These are phyloP conservation scores for Neonectria neomacrospora DNA, from an alignment of 2,329 filamentous ascomycete species.

Conservation along the genomic window DNA sequence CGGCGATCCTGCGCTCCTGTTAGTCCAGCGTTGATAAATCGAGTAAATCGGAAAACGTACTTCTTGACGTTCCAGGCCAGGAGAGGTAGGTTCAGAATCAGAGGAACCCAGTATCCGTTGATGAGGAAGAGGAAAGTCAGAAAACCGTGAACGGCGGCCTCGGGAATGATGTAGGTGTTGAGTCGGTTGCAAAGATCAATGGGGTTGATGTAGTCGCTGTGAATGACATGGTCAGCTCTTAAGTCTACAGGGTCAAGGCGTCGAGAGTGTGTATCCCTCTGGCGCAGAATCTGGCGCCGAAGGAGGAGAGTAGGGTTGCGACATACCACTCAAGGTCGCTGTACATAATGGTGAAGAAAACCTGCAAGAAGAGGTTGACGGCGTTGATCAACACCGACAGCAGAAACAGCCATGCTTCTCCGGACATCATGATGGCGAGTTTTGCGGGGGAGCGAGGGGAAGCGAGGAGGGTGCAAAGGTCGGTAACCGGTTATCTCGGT, in stretches of 20 bases:
- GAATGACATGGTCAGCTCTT: constrained; percentile 32
- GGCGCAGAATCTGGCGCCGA: constrained; percentile 32
- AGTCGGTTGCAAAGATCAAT: constrained; percentile 99
- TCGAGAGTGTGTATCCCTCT: constrained; percentile 26
- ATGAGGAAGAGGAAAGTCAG: constrained; percentile 95
- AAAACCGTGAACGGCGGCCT: constrained; percentile 97
- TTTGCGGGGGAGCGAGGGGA: constrained; percentile 27
- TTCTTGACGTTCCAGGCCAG: constrained; percentile 97
- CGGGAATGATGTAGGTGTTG: constrained; percentile 99
- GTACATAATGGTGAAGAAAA: constrained; percentile 99
- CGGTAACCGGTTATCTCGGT: constrained; percentile 19
- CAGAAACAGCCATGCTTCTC: constrained; percentile 98
- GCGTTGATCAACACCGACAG: constrained; percentile 99
- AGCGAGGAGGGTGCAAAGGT: constrained; percentile 13
- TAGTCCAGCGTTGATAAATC: constrained; percentile 26
- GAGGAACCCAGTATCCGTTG: constrained; percentile 97
- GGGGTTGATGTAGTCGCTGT: constrained; percentile 98
- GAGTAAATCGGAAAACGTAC: constrained; percentile 66
- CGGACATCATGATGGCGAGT: constrained; percentile 75
- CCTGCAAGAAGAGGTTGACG: constrained; percentile 99
- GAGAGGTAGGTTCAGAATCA: constrained; percentile 91
- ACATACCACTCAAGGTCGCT: constrained; percentile 98
- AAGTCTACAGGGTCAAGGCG: constrained; percentile 11
- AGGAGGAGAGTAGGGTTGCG: constrained; percentile 12
- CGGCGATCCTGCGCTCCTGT: constrained; percentile 77